Conservation (phyloP, 352 stramenopile genomes). For the Globisporangium radiosum region DNA sequence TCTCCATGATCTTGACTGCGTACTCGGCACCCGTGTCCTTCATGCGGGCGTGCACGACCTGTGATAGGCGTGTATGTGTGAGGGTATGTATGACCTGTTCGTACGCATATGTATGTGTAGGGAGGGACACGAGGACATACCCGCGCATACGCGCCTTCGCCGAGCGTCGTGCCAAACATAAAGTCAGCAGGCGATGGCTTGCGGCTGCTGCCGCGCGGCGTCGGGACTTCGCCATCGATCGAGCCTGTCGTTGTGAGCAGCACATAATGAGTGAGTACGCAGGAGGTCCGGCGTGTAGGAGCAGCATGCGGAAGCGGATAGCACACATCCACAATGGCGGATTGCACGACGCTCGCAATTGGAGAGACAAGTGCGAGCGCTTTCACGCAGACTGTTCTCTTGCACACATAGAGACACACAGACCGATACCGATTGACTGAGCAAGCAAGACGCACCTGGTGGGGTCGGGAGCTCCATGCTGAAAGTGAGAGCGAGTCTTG, state of each 20-base stretch:
- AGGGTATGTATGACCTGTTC: not conserved
- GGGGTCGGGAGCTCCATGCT: constrained; percentile 23
- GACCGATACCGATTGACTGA: not conserved
- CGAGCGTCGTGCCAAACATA: constrained; percentile 84
- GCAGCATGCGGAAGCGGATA: no score
- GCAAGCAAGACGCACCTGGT: constrained; percentile 18
- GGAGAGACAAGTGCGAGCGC: no score
- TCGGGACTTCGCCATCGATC: constrained; percentile 21
- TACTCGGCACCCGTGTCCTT: constrained; percentile 85
- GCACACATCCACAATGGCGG: no score
- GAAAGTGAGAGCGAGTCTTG: no score
- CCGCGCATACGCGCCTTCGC: constrained; percentile 82
- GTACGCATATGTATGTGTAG: no score
- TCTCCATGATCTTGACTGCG: constrained; percentile 91
- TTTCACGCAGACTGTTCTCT: no score
- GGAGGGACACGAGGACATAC: constrained; percentile 12
- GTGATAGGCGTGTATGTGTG: not conserved
- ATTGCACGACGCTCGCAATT: no score
- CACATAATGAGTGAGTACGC: not conserved
- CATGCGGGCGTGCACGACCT: constrained; percentile 86
- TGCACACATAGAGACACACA: no score
- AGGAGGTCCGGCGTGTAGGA: not conserved
- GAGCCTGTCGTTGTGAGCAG: constrained; percentile 17
- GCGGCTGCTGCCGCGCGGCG: constrained; percentile 40
- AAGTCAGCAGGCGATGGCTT: constrained; percentile 84